Percentiles rank a stretch among this genome's conserved stretches.
Evolutionary conservation across 768 basidiomycete genomes (phyloP).

Genomic region (Cystofilobasidium macerans): DNA sequence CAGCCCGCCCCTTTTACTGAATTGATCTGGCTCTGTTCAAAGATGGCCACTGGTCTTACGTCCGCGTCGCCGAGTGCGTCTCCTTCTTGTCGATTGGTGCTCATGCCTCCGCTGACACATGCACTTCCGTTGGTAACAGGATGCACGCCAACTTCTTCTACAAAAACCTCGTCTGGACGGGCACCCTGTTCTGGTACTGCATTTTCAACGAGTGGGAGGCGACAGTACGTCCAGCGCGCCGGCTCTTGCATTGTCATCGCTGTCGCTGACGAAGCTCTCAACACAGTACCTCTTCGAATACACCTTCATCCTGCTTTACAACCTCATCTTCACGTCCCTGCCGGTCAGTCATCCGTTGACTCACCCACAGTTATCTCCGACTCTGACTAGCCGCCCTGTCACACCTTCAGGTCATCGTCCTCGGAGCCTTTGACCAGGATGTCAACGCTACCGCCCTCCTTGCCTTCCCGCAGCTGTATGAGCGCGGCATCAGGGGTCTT

Average conservation of each 20-base stretch:
- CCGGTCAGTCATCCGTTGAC: not conserved
- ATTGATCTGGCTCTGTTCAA: too few species aligned
- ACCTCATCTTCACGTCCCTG: constrained; percentile 67
- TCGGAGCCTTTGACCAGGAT: constrained; percentile 97
- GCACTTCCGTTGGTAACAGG: constrained; percentile 10
- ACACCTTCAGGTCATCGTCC: constrained; percentile 75
- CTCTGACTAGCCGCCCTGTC: not conserved
- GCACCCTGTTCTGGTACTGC: constrained; percentile 88
- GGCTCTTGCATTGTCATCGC: not conserved
- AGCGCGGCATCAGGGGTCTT: constrained; percentile 81
- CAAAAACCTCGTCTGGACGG: constrained; percentile 77
- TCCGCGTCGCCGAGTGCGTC: constrained; percentile 63
- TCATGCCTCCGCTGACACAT: constrained; percentile 40
- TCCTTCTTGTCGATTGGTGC: constrained; percentile 34
- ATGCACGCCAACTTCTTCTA: constrained; percentile 89
- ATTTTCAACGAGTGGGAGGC: constrained; percentile 52
- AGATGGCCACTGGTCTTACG: constrained; percentile 95
- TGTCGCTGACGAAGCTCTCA: not conserved
- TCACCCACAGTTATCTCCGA: not conserved
- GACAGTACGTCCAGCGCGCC: not conserved
- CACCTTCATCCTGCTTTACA: constrained; percentile 84
- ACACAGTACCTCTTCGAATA: constrained; percentile 34
- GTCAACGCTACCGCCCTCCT: constrained; percentile 77
- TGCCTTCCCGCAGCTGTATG: constrained; percentile 90
- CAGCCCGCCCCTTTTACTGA: too few species aligned